These are phyloP conservation scores for Hymenoscyphus infarciens DNA, from an alignment of 2,329 filamentous ascomycete species.

Conservation along the genomic window DNA sequence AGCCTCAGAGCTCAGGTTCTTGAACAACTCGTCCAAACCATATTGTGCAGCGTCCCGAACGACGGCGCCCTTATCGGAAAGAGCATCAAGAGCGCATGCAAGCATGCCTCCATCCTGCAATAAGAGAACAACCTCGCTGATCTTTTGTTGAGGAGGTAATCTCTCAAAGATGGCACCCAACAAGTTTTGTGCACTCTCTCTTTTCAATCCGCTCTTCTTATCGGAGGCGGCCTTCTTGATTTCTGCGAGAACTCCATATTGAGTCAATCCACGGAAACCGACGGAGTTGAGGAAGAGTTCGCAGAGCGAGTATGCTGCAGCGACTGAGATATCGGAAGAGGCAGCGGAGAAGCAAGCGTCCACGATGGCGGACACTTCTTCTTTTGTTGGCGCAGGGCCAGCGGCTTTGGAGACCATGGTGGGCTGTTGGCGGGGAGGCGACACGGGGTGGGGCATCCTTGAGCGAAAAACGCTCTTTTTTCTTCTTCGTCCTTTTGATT, in stretches of 20 bases:
- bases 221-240: conserved; percentile 77
- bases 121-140: conserved; percentile 78
- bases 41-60: conserved; percentile 93
- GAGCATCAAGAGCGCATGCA: conserved; percentile 70
- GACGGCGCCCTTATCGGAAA: conserved; percentile 85
- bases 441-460: conserved; percentile 47
- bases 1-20: conserved; percentile 73
- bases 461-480: conserved; percentile 26
- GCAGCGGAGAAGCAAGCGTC: conserved; percentile 60
- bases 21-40: conserved; percentile 84
- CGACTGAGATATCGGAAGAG: conserved; percentile 53
- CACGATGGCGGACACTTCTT: conserved; percentile 63
- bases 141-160: conserved; percentile 71
- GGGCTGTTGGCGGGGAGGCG: conserved; percentile 36
- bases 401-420: conserved; percentile 45
- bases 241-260: conserved; percentile 59
- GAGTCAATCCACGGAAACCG: conserved; percentile 58
- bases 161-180: conserved; percentile 91
- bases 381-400: conserved; percentile 50
- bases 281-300: conserved; percentile 62
- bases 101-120: conserved; percentile 76
- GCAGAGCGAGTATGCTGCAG: conserved; percentile 62
- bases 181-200: conserved; percentile 93
- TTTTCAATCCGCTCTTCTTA: conserved; percentile 84
- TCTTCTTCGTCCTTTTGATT: conserved; percentile 9